These are phyloP conservation scores for Citrus trifoliata DNA, from an alignment of 345 rosid species.

Conservation along the genomic window DNA sequence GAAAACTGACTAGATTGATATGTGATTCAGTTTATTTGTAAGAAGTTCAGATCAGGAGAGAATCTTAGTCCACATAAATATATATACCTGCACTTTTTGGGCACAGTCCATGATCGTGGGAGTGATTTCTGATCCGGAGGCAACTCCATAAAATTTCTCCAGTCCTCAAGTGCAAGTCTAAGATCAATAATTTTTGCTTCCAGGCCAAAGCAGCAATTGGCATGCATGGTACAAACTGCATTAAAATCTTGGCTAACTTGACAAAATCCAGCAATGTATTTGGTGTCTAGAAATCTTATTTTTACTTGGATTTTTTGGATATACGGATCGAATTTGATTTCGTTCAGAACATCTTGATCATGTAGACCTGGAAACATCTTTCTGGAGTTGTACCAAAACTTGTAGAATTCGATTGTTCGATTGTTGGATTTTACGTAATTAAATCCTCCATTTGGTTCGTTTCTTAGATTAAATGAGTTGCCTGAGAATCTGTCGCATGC, in stretches of 20 bases:
- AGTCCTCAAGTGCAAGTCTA: constrained; percentile 50
- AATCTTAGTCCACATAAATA: too few species aligned
- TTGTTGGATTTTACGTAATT: constrained; percentile 53
- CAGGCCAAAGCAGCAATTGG: constrained; percentile 74
- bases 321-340: constrained; percentile 43
- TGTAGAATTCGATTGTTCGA: constrained; percentile 55
- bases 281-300: constrained; percentile 65
- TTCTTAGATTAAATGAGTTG: constrained; percentile 32
- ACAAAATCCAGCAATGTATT: constrained; percentile 71
- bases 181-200: constrained; percentile 62
- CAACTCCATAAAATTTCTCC: constrained; percentile 44
- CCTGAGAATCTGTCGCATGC: constrained; percentile 65
- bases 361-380: constrained; percentile 40
- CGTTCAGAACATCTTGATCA: constrained; percentile 80
- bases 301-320: constrained; percentile 31
- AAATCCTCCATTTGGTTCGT: constrained; percentile 73
- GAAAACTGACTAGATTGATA: too few species aligned
- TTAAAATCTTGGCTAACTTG: constrained; percentile 51
- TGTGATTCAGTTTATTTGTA: too few species aligned
- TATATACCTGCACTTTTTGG: constrained; percentile 48
- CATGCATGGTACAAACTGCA: constrained; percentile 76
- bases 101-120: constrained; percentile 50
- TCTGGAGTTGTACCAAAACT: constrained; percentile 64
- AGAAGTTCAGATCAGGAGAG: too few species aligned
- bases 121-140: constrained; percentile 15